phyloP scores from a whole-genome alignment of 129 eudicot species.

The Tagetes patula region DNA sequence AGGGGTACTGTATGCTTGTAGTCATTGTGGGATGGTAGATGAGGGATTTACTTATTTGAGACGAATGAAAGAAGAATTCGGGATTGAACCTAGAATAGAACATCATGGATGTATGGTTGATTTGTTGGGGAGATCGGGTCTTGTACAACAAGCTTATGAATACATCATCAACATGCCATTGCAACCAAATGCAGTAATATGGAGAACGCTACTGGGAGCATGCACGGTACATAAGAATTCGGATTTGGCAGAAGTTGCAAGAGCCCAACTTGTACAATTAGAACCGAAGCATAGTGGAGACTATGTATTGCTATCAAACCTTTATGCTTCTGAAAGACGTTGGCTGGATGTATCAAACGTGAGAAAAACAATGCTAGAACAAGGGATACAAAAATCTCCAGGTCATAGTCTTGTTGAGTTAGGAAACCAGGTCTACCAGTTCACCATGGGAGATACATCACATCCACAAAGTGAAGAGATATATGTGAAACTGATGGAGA shows the following conservation, averaged over 20 bases:
- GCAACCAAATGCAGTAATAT: conserved; percentile 72
- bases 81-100: conserved; percentile 67
- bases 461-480: conserved; percentile 68
- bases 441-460: conserved; percentile 79
- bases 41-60: conserved; percentile 68
- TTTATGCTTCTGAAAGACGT: conserved; percentile 82
- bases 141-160: conserved; percentile 60
- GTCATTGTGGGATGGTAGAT: conserved; percentile 89
- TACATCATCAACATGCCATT: conserved; percentile 65
- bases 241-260: conserved; percentile 61
- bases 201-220: conserved; percentile 85
- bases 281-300: conserved; percentile 95
- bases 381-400: conserved; percentile 75
- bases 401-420: conserved; percentile 85
- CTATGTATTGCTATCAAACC: conserved; percentile 77
- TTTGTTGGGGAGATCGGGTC: conserved; percentile 78
- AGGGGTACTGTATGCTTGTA: conserved; percentile 94
- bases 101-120: conserved; percentile 95
- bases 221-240: conserved; percentile 58
- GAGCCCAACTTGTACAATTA: conserved; percentile 51
- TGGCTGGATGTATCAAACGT: conserved; percentile 80
- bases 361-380: conserved; percentile 57
- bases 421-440: conserved; percentile 64
- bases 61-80: conserved; percentile 59
- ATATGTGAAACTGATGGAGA: conserved; percentile 62